Evolutionary conservation across 2,329 filamentous ascomycete genomes (phyloP).

Genomic region (Drechmeria coniospora): DNA sequence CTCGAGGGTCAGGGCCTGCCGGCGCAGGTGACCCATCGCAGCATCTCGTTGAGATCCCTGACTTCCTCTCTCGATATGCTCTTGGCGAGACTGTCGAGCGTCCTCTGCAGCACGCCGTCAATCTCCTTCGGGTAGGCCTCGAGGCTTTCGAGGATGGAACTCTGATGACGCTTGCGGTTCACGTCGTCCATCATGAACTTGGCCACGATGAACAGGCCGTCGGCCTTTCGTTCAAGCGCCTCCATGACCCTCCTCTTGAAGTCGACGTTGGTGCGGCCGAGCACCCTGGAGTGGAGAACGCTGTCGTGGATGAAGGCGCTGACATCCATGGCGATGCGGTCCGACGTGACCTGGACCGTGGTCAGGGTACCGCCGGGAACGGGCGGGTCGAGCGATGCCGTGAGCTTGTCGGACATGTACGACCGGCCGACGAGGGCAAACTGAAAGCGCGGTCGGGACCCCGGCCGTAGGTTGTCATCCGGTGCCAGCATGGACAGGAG

Average conservation of each 20-base stretch:
- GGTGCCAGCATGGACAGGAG: slow-evolving; percentile 20
- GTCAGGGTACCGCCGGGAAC: slow-evolving; percentile 17
- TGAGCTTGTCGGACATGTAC: slow-evolving; percentile 23
- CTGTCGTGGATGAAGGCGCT: slow-evolving; percentile 24
- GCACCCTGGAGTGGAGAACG: slow-evolving; percentile 21
- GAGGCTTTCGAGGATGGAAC: slow-evolving; percentile 27
- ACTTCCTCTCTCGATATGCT: slow-evolving; percentile 23
- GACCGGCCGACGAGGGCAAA: slow-evolving; percentile 26
- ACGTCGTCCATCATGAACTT: slow-evolving; percentile 35
- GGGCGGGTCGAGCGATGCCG: slow-evolving; percentile 17
- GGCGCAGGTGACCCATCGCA: slow-evolving; percentile 30
- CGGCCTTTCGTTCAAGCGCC: slow-evolving; percentile 24
- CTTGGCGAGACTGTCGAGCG: slow-evolving; percentile 23
- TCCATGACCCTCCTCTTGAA: slow-evolving; percentile 23
- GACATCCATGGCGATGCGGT: slow-evolving; percentile 27
- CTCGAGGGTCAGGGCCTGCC: slow-evolving; percentile 24
- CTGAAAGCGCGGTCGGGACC: slow-evolving; percentile 13
- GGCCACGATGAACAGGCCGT: slow-evolving; percentile 32
- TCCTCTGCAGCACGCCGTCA: slow-evolving; percentile 25
- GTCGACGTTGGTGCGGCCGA: slow-evolving; percentile 16
- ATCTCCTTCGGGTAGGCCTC: slow-evolving; percentile 27
- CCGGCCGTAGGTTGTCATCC: slow-evolving; percentile 8
- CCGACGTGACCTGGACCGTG: slow-evolving; percentile 24
- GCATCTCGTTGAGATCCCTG: slow-evolving; percentile 28
- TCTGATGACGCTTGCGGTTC: slow-evolving; percentile 26